phyloP scores from a whole-genome alignment of 2,329 filamentous ascomycete genomes.

The Fusarium nelsonii region DNA sequence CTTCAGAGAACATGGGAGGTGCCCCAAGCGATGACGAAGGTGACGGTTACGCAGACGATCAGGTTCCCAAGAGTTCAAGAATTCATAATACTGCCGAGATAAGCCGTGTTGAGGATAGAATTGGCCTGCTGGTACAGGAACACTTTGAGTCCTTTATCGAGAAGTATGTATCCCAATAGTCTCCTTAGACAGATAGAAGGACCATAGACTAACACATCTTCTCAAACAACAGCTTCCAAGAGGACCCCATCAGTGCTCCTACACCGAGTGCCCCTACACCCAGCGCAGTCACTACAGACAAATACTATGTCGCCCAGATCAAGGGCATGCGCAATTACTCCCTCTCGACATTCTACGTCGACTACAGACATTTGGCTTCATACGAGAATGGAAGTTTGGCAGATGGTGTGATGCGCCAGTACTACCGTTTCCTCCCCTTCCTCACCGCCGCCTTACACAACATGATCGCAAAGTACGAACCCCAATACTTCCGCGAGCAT shows the following conservation, averaged over 20 bases:
- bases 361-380: conserved; percentile 84
- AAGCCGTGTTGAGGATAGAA: conserved; percentile 79
- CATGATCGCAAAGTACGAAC: conserved; percentile 93
- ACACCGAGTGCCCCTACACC: conserved; percentile 69
- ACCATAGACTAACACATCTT: conserved; percentile 1
- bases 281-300: conserved; percentile 79
- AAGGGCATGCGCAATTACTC: conserved; percentile 79
- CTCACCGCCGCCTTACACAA: conserved; percentile 90
- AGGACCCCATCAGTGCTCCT: conserved; percentile 71
- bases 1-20: conserved; percentile 71
- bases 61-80: conserved; percentile 66
- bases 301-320: conserved; percentile 88
- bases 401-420: conserved; percentile 87
- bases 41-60: conserved; percentile 74
- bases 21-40: conserved; percentile 72
- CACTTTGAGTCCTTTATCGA: conserved; percentile 86
- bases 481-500: conserved; percentile 93
- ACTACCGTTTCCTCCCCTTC: conserved; percentile 95
- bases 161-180: conserved; percentile 62
- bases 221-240: conserved; percentile 66
- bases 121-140: conserved; percentile 79
- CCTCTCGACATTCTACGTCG: conserved; percentile 88
- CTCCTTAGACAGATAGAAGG: background rate
- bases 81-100: conserved; percentile 65
- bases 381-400: conserved; percentile 85